Base-by-base conservation (phyloP, 768 basidiomycete species). In the Trametes cingulata region DNA sequence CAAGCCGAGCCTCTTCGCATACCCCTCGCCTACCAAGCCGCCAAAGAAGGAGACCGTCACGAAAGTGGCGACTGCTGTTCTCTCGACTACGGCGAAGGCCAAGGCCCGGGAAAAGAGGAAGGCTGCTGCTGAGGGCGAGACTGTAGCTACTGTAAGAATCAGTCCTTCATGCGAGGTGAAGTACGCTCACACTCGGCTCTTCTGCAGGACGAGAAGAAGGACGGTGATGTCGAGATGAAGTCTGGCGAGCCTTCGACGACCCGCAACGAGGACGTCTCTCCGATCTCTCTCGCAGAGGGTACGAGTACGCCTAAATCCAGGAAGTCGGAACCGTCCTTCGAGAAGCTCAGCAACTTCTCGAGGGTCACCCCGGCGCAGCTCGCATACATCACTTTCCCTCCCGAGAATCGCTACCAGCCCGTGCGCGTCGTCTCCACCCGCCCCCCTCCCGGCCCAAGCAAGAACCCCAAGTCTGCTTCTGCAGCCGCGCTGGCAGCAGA, bases 31-130 rank as follows among this genome's bases (percentile, higher is more conserved):
- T 1, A 89, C 85, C 45, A 92, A 94, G 71, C 90, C 95, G 12
- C 91, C 91, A 6, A 91, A 93, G 77, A 96, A 95, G 75, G 95
- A 98, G 77, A 82, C 91, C 0, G 88, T 91, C 20, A 84, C 91
- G 41, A 97, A 96, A 75, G 89, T 96, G 53, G 94, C 91, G 27
- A 88, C 95, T 14, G 97, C 95, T 36, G 95, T 99, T 12, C 82
- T 99, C 40, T 97, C 94, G 8, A 98, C 97, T 0, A 99, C 97
- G 1, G 96, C 95, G 0, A 96, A 93, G 73, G 93, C 91, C n/a
- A 93, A 93, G 72, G 95, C 95, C 1, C 83, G 97, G 64, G 94
- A 95, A 70, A 95, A 91, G 82, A 90, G 85, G 68, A 94, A 97
- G 74, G 92, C 90, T 43, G 90, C 85, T 41, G 86, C 85, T 3